phyloP scores from a whole-genome alignment of 768 basidiomycete species.

The Mrakia frigida region DNA sequence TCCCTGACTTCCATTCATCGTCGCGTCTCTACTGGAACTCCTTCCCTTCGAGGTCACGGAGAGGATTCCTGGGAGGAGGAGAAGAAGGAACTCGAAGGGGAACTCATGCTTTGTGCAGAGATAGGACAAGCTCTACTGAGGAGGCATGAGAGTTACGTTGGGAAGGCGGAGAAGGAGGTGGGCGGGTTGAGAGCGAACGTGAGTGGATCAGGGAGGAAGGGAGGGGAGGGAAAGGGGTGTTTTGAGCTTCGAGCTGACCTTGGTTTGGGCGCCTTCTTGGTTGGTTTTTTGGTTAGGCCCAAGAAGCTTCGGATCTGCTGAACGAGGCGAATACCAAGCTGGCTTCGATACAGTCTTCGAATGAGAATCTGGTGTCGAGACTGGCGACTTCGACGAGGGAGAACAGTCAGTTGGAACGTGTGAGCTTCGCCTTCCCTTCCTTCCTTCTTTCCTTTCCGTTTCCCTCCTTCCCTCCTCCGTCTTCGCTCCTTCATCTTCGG shows the following conservation, averaged over 20 bases:
- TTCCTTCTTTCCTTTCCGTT: not conserved
- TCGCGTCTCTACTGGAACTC: not conserved
- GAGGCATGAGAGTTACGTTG: conserved; percentile 78
- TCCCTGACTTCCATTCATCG: conserved; percentile 13
- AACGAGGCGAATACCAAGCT: conserved; percentile 26
- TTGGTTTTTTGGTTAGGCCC: not conserved
- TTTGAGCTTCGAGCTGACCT: not conserved
- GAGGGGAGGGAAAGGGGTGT: not conserved
- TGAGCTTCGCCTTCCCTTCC: not conserved
- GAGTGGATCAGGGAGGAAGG: not conserved
- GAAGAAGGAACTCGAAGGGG: conserved; percentile 15
- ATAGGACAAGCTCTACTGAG: conserved; percentile 83
- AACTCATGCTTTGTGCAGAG: conserved; percentile 50
- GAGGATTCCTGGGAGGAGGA: conserved; percentile 13
- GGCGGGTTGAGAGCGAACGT: conserved; percentile 18
- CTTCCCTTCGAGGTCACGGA: not conserved
- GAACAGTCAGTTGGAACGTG: conserved; percentile 28
- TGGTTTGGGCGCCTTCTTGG: not conserved
- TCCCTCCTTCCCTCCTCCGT: not conserved
- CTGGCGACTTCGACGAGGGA: conserved; percentile 23
- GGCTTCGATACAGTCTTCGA: not conserved
- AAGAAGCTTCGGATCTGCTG: conserved; percentile 9
- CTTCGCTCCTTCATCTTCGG: not conserved
- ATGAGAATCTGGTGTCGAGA: conserved; percentile 25
- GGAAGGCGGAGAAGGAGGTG: conserved; percentile 43